Evolutionary conservation across 495 filamentous ascomycete species (phyloP), one percentile per base, ranked within the genome.

Genomic region (Saxophila tyrrhenica): DNA sequence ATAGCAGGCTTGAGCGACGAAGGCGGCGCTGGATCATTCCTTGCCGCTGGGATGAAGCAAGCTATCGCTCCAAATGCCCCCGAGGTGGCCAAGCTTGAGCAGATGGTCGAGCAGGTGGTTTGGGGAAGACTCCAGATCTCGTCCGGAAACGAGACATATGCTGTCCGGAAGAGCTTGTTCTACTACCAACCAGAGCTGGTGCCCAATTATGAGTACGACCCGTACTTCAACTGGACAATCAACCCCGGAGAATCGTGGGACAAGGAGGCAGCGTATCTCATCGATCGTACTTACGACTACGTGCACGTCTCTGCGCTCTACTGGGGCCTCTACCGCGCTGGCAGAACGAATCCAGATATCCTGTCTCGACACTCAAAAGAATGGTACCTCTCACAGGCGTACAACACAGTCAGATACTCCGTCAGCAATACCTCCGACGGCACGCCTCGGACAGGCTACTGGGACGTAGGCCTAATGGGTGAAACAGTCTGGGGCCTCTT

Each of bases 1-100:
- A 75, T 77, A 22, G 68, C 74, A 7, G 75, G 75, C 1, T 64
- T 78, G 3, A 74, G 70, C 54, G 74, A 77, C 51, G 76, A 78
- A 67, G 75, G 71, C 17, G 75, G 75, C 7, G 67, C 69, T 0
- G 72, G 72, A 8, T 72, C 69, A 10, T 77, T 70, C 32, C 63
- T 75, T 0, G 70, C 74, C 2, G 67, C 70, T 1, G 60, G 64
- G 13, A 70, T 75, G 61, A 78, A 79, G 59, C 73, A 78, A 50
- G 64, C 63, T 3, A 64, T 69, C 35, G 70, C 69, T 25, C 73
- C 75, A 11, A 57, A 66, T 25, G 64, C 69, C 0, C 56, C 48
- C 1, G 73, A 79, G 59, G 58, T 79, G 1, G 43, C 68, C 0
- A 73, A 72, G 45, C 65, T 79, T 0, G 75, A 79, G 52, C 47